phyloP scores from a whole-genome alignment of 2,329 filamentous ascomycete species.

The Venturia pyrina region DNA sequence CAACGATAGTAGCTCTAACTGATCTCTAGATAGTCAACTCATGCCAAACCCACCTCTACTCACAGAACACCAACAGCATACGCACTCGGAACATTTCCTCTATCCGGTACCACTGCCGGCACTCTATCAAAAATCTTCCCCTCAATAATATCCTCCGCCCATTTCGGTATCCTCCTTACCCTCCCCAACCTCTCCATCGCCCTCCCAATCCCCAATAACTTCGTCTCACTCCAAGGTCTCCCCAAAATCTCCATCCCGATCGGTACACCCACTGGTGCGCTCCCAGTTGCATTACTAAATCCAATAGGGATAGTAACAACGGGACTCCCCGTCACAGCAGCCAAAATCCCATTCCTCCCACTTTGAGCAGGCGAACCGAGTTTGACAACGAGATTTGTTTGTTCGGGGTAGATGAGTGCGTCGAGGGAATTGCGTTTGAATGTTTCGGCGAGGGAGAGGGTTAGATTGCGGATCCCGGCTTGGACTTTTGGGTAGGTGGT shows the following conservation, averaged over 20 bases:
- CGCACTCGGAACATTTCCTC: conserved; percentile 29
- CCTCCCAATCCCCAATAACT: conserved; percentile 44
- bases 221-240: conserved; percentile 43
- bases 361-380: conserved; percentile 46
- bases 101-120: conserved; percentile 36
- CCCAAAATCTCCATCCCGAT: conserved; percentile 57
- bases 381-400: conserved; percentile 52
- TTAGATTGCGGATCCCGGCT: conserved; percentile 43
- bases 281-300: conserved; percentile 38
- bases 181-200: conserved; percentile 37
- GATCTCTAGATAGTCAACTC: no score
- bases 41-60: neutral
- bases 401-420: conserved; percentile 54
- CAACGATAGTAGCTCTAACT: no score
- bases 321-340: conserved; percentile 43
- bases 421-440: conserved; percentile 43
- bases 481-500: conserved; percentile 39
- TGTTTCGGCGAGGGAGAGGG: conserved; percentile 38
- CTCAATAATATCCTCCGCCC: conserved; percentile 33
- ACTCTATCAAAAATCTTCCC: conserved; percentile 31
- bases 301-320: conserved; percentile 45
- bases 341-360: conserved; percentile 50
- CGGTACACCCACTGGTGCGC: conserved; percentile 48
- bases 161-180: conserved; percentile 37
- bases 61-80: conserved; percentile 40